A percentile compares a stretch with the other conserved stretches of the same genome.
These are phyloP conservation scores for Mycena vitilis DNA, from an alignment of 768 basidiomycete species.

Conservation along the genomic window DNA sequence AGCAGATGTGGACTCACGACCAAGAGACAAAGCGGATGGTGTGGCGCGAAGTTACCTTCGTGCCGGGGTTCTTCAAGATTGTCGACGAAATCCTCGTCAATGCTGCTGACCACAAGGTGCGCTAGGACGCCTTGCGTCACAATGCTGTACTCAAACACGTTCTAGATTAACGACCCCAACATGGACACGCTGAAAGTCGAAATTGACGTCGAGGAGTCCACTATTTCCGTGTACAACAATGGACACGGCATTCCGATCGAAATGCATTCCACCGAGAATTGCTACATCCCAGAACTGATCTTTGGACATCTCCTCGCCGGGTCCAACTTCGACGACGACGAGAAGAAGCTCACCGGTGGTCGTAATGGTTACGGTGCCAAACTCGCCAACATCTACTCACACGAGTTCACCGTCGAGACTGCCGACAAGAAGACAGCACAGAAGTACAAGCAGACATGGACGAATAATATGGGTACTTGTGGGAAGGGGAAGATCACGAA, in stretches of 20 bases:
- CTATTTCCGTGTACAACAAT: constrained; percentile 95
- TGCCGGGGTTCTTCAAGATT: constrained; percentile 99
- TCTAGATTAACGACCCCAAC: constrained; percentile 87
- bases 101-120: constrained; percentile 98
- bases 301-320: constrained; percentile 95
- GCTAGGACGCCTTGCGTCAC: constrained; percentile 27
- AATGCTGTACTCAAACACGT: not conserved
- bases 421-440: constrained; percentile 86
- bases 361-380: constrained; percentile 99
- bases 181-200: constrained; percentile 95
- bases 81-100: constrained; percentile 99
- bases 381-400: constrained; percentile 97
- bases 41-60: constrained; percentile 85
- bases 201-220: constrained; percentile 85
- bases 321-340: constrained; percentile 98
- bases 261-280: constrained; percentile 91
- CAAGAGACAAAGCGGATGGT: constrained; percentile 86
- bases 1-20: constrained; percentile 96
- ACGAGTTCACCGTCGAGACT: constrained; percentile 95
- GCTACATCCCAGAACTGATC: constrained; percentile 97
- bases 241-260: constrained; percentile 97
- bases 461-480: constrained; percentile 90
- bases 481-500: constrained; percentile 94
- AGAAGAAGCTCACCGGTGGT: constrained; percentile 98
- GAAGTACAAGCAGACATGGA: constrained; percentile 97